phyloP scores from a whole-genome alignment of 139 green algal genomes.

The Chlorokybus atmophyticus region DNA sequence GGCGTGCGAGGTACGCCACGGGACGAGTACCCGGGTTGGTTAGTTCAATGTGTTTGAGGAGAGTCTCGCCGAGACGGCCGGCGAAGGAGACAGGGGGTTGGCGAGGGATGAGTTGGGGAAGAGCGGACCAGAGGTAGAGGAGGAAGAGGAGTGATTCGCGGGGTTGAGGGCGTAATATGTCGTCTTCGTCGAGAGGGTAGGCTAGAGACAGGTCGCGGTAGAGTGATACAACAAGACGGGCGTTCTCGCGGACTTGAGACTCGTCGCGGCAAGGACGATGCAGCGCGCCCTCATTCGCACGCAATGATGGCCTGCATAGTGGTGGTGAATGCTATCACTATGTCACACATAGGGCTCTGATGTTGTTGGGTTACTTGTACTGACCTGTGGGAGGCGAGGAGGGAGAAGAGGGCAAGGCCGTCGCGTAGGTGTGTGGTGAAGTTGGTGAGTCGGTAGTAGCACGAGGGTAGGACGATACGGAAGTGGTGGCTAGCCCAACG shows the following conservation, averaged over 20 bases:
- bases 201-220: conserved; percentile 24
- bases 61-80: conserved; percentile 40
- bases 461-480: conserved; percentile 14
- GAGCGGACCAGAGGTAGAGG: conserved; percentile 28
- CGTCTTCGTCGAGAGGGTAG: conserved; percentile 8
- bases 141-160: conserved; percentile 20
- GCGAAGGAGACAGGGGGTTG: conserved; percentile 46
- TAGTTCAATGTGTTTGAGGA: conserved; percentile 52
- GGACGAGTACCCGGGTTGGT: conserved; percentile 46
- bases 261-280: not conserved
- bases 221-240: conserved; percentile 36
- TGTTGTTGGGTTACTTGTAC: conserved; percentile 10
- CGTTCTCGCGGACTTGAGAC: conserved; percentile 32
- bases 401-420: conserved; percentile 41
- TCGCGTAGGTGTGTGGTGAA: conserved; percentile 41
- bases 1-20: conserved; percentile 45
- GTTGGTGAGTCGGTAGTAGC: conserved; percentile 30
- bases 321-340: conserved; percentile 8
- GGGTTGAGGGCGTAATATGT: conserved; percentile 11
- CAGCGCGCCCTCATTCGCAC: too few species aligned
- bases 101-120: conserved; percentile 52
- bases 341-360: not conserved
- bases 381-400: conserved; percentile 53
- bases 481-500: conserved; percentile 40
- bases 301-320: conserved; percentile 3